These are phyloP conservation scores for Pseudogymnoascus sp. DNA, from an alignment of 2,329 filamentous ascomycete species.

Conservation along the genomic window DNA sequence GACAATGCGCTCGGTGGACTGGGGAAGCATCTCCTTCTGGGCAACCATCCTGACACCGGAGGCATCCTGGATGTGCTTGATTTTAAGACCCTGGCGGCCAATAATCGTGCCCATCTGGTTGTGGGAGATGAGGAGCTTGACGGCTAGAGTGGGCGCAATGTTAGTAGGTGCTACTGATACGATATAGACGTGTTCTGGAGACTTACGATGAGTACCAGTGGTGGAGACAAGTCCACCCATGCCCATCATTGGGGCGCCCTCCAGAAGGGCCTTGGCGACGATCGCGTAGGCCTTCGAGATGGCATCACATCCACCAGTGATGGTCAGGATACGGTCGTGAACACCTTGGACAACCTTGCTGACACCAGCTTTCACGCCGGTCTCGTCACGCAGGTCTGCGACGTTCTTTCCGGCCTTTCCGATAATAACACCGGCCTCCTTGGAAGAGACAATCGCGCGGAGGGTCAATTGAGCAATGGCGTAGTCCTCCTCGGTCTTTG, in stretches of 20 bases:
- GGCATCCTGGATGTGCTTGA: constrained; percentile 97
- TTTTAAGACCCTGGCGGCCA: constrained; percentile 90
- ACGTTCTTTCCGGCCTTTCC: constrained; percentile 98
- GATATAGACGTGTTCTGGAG: constrained; percentile 16
- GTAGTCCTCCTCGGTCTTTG: constrained; percentile 96
- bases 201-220: constrained; percentile 91
- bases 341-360: constrained; percentile 98
- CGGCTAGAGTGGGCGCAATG: constrained; percentile 47
- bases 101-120: constrained; percentile 99
- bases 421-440: constrained; percentile 98
- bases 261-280: constrained; percentile 82
- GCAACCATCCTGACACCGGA: constrained; percentile 98
- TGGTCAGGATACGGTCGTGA: constrained; percentile 92
- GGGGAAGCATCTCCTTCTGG: constrained; percentile 98
- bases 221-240: constrained; percentile 86
- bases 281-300: constrained; percentile 89
- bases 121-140: constrained; percentile 97
- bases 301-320: constrained; percentile 80
- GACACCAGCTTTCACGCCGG: constrained; percentile 93
- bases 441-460: constrained; percentile 95
- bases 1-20: constrained; percentile 96
- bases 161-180: constrained; percentile 1
- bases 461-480: constrained; percentile 86
- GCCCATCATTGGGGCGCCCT: constrained; percentile 88
- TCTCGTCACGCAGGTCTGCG: constrained; percentile 92